phyloP scores from a whole-genome alignment of 805 yeast species.

The Lipomyces kockii region DNA sequence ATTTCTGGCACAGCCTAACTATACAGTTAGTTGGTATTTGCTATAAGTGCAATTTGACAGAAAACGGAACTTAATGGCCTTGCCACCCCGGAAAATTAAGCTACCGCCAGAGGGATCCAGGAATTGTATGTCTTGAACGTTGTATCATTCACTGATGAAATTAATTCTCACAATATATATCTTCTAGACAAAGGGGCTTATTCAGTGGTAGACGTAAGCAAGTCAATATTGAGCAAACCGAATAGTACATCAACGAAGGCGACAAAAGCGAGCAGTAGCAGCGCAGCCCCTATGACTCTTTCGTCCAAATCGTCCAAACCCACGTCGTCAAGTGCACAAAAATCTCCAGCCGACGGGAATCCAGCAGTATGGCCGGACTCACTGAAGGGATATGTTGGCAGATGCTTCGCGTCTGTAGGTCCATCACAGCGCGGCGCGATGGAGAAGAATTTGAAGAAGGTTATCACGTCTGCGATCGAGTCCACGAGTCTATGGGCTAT shows the following conservation, averaged over 20 bases:
- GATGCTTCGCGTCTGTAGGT: constrained; percentile 52
- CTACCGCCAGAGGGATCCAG: neutral
- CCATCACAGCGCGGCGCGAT: constrained; percentile 49
- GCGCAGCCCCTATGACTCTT: neutral
- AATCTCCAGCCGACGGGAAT: constrained; percentile 4
- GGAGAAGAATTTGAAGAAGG: constrained; percentile 55
- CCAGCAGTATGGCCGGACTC: constrained; percentile 57
- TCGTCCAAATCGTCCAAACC: neutral
- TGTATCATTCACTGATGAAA: neutral
- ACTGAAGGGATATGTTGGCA: constrained; percentile 56
- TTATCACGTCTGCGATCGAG: constrained; percentile 56
- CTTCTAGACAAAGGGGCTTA: constrained; percentile 4
- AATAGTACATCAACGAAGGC: neutral
- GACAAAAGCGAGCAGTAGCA: neutral
- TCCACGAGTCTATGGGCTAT: constrained; percentile 53
- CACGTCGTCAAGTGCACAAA: neutral
- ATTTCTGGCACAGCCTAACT: neutral
- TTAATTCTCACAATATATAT: neutral
- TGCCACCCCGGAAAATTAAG: constrained; percentile 18
- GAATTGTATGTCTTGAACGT: neutral
- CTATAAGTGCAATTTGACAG: neutral
- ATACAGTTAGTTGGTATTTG: neutral
- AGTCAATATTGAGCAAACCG: constrained; percentile 6
- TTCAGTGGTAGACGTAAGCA: constrained; percentile 16
- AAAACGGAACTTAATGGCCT: constrained; percentile 9